phyloP scores from a whole-genome alignment of 108 stramenopile species.

The Chaetoceros muelleri region DNA sequence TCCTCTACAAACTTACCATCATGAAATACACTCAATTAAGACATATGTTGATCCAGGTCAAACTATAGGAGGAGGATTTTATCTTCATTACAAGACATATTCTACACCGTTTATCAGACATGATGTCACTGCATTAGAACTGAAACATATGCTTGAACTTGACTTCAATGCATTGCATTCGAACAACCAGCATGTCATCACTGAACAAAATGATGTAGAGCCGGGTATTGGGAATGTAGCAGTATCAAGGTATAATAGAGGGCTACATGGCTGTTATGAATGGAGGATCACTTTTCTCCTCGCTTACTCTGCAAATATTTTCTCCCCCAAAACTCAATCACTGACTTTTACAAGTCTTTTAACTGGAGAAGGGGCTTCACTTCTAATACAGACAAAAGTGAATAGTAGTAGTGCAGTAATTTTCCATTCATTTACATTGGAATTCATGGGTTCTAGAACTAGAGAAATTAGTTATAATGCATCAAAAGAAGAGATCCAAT shows the following conservation, averaged over 20 bases:
- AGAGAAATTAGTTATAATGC: no score
- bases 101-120: constrained; percentile 21
- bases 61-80: constrained; percentile 37
- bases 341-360: constrained; percentile 27
- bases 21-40: constrained; percentile 45
- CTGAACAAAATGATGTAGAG: constrained; percentile 21
- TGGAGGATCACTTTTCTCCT: constrained; percentile 59
- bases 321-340: constrained; percentile 8
- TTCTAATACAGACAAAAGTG: constrained; percentile 24
- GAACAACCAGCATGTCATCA: constrained; percentile 18
- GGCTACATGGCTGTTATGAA: constrained; percentile 24
- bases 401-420: constrained; percentile 58
- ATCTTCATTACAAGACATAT: constrained; percentile 26
- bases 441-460: constrained; percentile 35
- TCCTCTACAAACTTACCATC: constrained; percentile 24
- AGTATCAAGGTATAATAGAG: constrained; percentile 16
- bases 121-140: constrained; percentile 24
- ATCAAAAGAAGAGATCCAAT: no score
- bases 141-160: constrained; percentile 28
- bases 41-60: constrained; percentile 24
- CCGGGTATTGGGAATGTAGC: constrained; percentile 29
- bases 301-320: constrained; percentile 27
- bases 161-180: constrained; percentile 26
- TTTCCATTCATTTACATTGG: constrained; percentile 51
- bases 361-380: constrained; percentile 35